These are phyloP conservation scores for Nakaseomyces delphensis DNA, from an alignment of 1,139 yeast genomes.

Conservation along the genomic window DNA sequence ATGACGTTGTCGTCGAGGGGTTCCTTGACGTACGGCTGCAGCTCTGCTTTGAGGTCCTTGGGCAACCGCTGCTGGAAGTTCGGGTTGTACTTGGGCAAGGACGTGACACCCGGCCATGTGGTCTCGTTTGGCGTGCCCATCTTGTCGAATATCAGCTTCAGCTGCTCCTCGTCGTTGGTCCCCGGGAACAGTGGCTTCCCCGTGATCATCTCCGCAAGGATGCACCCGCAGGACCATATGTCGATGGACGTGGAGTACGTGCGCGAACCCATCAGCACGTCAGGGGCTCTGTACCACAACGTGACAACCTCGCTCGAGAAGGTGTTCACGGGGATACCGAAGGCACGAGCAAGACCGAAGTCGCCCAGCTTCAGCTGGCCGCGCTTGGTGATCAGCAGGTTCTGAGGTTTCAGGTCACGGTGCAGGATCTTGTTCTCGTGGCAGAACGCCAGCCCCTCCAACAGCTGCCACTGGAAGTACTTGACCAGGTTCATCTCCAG, in stretches of 20 bases:
- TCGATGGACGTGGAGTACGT: slow-evolving; percentile 94
- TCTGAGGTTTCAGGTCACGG: slow-evolving; percentile 94
- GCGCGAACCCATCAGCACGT: slow-evolving; percentile 87
- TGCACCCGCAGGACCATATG: slow-evolving; percentile 98
- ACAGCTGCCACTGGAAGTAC: slow-evolving; percentile 84
- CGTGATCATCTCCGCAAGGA: slow-evolving; percentile 94
- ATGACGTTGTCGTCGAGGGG: slow-evolving; percentile 70
- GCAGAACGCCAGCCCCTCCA: slow-evolving; percentile 87
- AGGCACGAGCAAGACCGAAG: slow-evolving; percentile 94
- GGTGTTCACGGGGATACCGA: slow-evolving; percentile 96
- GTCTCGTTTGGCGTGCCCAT: slow-evolving; percentile 97
- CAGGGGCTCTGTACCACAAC: slow-evolving; percentile 97
- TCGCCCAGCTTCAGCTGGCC: slow-evolving; percentile 95
- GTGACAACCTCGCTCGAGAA: slow-evolving; percentile 97
- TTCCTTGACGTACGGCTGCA: slow-evolving; percentile 44
- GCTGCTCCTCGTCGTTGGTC: slow-evolving; percentile 88
- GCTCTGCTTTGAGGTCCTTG: slow-evolving; percentile 68
- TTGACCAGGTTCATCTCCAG: slow-evolving; percentile 66
- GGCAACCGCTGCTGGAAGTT: slow-evolving; percentile 86
- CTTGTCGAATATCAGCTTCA: slow-evolving; percentile 74
- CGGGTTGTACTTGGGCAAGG: slow-evolving; percentile 74
- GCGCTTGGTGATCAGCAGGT: slow-evolving; percentile 72
- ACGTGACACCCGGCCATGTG: slow-evolving; percentile 91
- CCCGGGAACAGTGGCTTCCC: slow-evolving; percentile 98
- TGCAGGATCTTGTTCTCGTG: slow-evolving; percentile 92